Evolutionary conservation across 2,329 filamentous ascomycete species (phyloP).

Genomic region (Penicillium crustosum): DNA sequence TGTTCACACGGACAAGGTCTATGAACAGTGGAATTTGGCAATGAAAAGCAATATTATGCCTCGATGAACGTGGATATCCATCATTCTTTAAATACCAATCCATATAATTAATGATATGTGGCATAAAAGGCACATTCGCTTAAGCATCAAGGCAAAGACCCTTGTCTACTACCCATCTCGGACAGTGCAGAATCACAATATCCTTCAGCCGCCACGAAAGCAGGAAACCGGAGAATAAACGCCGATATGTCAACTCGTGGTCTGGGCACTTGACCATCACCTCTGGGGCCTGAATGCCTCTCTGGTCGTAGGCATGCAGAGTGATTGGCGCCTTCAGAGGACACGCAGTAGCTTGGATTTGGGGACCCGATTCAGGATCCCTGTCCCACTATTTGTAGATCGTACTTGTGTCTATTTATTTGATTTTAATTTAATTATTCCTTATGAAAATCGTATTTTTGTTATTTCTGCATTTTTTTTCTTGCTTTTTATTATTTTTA

Average conservation of each 20-base stretch:
- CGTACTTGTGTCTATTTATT: background rate
- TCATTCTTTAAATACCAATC: background rate
- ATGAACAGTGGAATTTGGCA: background rate
- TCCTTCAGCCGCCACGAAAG: background rate
- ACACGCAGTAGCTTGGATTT: slow-evolving; percentile 18
- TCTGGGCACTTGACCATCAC: background rate
- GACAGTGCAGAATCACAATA: background rate
- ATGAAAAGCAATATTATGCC: background rate
- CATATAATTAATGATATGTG: background rate
- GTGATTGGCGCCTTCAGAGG: slow-evolving; percentile 5
- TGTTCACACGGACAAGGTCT: background rate
- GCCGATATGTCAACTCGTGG: background rate
- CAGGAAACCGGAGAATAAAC: background rate
- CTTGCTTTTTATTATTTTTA: background rate
- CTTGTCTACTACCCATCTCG: background rate
- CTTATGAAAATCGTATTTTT: background rate
- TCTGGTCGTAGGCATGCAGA: slow-evolving; percentile 17
- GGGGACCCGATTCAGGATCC: slow-evolving; percentile 17
- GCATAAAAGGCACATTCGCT: background rate
- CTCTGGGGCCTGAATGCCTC: slow-evolving; percentile 3
- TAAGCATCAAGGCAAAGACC: background rate
- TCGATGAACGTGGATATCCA: background rate
- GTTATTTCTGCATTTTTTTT: background rate
- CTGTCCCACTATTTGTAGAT: slow-evolving; percentile 20
- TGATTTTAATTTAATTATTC: background rate